Evolutionary conservation across 345 rosid genomes (phyloP).

Genomic region (Murraya paniculata): DNA sequence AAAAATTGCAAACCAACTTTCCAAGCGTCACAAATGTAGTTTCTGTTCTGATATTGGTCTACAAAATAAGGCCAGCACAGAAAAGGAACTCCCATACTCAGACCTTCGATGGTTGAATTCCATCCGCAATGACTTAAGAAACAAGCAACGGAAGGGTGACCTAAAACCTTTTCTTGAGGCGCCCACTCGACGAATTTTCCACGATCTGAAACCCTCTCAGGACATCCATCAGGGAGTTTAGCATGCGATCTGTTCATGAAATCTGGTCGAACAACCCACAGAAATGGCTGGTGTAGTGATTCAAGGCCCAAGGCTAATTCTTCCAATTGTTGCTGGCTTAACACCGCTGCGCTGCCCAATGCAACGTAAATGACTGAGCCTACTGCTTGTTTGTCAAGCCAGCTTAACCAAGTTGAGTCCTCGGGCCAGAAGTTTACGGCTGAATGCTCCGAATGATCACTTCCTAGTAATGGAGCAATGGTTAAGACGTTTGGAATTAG

Average conservation of each 20-base stretch:
- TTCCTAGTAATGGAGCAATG: constrained; percentile 28
- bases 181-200: constrained; percentile 33
- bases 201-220: constrained; percentile 7
- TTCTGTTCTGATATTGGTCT: constrained; percentile 33
- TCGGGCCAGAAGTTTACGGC: constrained; percentile 24
- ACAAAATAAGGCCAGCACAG: constrained; percentile 38
- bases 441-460: neutral
- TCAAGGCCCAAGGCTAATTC: constrained; percentile 40
- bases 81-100: constrained; percentile 32
- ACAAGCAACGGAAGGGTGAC: constrained; percentile 26
- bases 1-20: constrained; percentile 17
- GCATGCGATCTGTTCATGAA: neutral
- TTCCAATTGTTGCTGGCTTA: constrained; percentile 26
- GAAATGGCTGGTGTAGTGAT: constrained; percentile 21
- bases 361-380: constrained; percentile 46
- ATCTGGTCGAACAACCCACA: constrained; percentile 33
- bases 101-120: constrained; percentile 36
- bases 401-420: constrained; percentile 29
- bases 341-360: constrained; percentile 31
- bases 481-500: constrained; percentile 22
- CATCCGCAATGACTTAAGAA: constrained; percentile 42
- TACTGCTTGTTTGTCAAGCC: constrained; percentile 40
- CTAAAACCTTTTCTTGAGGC: constrained; percentile 32
- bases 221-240: constrained; percentile 23
- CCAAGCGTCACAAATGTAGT: constrained; percentile 30